Base-by-base conservation (phyloP, 352 stramenopile species). In the Globisporangium rhizosaccharum region DNA sequence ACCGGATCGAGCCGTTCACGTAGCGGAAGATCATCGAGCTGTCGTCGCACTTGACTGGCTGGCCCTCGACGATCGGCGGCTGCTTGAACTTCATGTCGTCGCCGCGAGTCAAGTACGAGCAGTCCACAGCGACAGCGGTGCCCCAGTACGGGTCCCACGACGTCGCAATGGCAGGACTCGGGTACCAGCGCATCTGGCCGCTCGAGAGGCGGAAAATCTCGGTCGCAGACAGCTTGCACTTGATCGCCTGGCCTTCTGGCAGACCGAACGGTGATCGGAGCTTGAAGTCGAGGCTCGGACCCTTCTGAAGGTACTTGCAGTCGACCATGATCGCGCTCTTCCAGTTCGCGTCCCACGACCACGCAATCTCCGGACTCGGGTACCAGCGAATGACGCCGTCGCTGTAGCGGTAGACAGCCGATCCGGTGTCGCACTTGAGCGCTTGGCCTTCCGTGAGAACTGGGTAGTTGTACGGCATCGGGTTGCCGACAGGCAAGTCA, bases 311-410 rank as follows among this genome's bases (percentile, higher is more conserved):
- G 7, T 18, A 26, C 6, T 39, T 45, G 53, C 67, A 73, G 50
- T 73, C 60, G 0, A 73, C 33, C 3, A 61, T n/a, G 15, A 61
- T 10, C 6, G 44, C 37, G 4, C 39, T 52, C 1, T 6, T 8
- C 63, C 59, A 73, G 15, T 62, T 56, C 18, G 54, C 18, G 41
- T 74, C 67, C 67, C 67, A 74, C 54, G 67, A 71, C 17, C 25
- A 15, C 2, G 67, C 67, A n/a, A 65, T 59, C 5, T 25, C 11
- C 8, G 47, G 48, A 2, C 48, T 61, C 7, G 59, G 59, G 51
- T 71, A 74, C 56, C 54, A 68, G 3, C 57, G 56, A 28, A 46
- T 50, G 49, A 63, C 14, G 20, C 52, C 56, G 25, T 53, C 53
- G 2, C 14, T 57, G 41, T 62, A 63, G 30, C 65, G 56, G 37